These are phyloP conservation scores for Aureobasidium melanogenum DNA, from an alignment of 2,329 filamentous ascomycete genomes.

Conservation along the genomic window DNA sequence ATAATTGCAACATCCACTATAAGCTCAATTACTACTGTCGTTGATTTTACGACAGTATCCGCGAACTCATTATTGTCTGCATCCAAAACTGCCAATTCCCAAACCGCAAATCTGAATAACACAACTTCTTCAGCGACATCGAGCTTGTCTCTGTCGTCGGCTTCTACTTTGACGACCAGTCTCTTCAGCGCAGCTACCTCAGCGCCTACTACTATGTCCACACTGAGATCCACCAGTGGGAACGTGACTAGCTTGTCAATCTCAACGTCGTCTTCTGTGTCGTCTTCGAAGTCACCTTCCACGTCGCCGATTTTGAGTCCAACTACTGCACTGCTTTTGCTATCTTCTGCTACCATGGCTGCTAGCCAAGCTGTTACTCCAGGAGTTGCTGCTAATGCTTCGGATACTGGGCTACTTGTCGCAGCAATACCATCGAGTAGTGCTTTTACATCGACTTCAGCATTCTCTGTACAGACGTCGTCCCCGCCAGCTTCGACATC, in stretches of 20 bases:
- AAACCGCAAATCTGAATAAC: neutral
- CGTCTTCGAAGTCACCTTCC: neutral
- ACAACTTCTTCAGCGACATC: neutral
- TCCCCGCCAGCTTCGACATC: neutral
- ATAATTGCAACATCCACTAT: neutral
- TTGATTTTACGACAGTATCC: neutral
- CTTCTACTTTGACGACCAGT: neutral
- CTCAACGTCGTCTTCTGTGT: neutral
- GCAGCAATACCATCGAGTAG: neutral
- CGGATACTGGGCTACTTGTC: neutral
- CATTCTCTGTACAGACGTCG: neutral
- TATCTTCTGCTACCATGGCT: neutral
- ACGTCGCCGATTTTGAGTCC: neutral
- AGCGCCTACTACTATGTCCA: neutral
- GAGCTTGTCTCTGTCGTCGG: constrained; percentile 7
- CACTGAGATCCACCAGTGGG: neutral
- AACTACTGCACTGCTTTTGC: neutral
- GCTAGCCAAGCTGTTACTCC: neutral
- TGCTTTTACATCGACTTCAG: neutral
- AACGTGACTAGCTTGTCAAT: neutral
- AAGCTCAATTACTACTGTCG: neutral
- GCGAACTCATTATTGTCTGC: neutral
- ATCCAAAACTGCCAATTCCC: neutral
- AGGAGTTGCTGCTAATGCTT: neutral
- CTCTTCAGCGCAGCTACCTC: neutral